Percentiles rank a stretch among this genome's conserved stretches.
phyloP scores from a whole-genome alignment of 495 filamentous ascomycete species.

The Baudoinia panamericana region DNA sequence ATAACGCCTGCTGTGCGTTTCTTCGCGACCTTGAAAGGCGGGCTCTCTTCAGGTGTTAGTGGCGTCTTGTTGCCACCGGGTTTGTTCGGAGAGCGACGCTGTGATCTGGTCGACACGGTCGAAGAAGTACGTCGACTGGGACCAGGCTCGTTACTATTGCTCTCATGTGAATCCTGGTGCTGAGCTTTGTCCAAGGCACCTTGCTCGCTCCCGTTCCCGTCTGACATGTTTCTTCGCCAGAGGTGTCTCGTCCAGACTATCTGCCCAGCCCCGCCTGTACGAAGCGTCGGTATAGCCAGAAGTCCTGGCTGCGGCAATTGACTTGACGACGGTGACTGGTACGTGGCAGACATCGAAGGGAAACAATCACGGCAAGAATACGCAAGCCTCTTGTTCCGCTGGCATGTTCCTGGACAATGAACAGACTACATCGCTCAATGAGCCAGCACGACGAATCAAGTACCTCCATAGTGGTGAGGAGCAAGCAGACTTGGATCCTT shows the following conservation, averaged over 20 bases:
- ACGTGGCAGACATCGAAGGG: conserved; percentile 13
- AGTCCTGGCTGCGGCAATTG: not conserved
- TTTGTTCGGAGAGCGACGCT: conserved; percentile 10
- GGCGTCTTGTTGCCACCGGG: conserved; percentile 14
- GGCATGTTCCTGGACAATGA: conserved; percentile 17
- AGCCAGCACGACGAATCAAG: conserved; percentile 6
- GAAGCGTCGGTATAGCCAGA: conserved; percentile 1
- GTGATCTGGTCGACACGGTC: conserved; percentile 10
- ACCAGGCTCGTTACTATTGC: not conserved
- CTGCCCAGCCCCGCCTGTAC: conserved; percentile 10
- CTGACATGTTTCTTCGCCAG: conserved; percentile 21
- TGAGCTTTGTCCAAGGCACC: conserved; percentile 17
- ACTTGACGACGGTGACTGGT: conserved; percentile 4
- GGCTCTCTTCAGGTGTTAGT: conserved; percentile 19
- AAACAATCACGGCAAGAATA: conserved; percentile 11
- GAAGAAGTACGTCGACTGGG: conserved; percentile 10
- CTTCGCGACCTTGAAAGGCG: conserved; percentile 16
- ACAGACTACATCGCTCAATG: conserved; percentile 9
- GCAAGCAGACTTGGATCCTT: conserved; percentile 9
- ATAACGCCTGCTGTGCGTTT: conserved; percentile 22
- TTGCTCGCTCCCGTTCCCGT: conserved; percentile 6
- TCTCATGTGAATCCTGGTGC: conserved; percentile 2
- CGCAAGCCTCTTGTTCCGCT: conserved; percentile 15
- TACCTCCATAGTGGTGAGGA: conserved; percentile 7
- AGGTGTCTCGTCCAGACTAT: conserved; percentile 21